Evolutionary conservation across 1,284 basidiomycete species (phyloP).

Genomic region (Cutaneotrichosporon sp.): DNA sequence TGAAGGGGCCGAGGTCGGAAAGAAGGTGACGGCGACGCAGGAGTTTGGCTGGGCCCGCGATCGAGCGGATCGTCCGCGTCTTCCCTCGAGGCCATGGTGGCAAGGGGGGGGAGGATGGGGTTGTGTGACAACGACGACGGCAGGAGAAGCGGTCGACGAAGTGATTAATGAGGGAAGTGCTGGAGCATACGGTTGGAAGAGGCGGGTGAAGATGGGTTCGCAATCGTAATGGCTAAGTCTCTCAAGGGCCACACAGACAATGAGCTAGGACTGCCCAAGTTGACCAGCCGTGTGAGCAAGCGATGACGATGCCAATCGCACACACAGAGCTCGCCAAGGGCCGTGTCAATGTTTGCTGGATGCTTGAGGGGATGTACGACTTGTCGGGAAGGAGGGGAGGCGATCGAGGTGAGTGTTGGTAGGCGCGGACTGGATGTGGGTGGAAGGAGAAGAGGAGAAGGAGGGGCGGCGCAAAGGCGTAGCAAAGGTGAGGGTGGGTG

Average conservation of each 20-base stretch:
- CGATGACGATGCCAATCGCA: neutral
- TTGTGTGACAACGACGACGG: neutral
- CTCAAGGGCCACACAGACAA: neutral
- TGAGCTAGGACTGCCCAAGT: neutral
- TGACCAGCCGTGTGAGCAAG: neutral
- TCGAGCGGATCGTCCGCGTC: slow-evolving; percentile 10
- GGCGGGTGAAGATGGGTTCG: neutral
- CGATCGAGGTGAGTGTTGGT: too few species aligned
- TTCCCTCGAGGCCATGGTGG: slow-evolving; percentile 5
- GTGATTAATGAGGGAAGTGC: neutral
- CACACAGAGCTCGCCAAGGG: neutral
- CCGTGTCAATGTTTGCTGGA: too few species aligned
- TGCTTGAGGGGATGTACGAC: too few species aligned
- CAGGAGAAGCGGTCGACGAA: neutral
- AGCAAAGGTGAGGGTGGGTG: neutral
- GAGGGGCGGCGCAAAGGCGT: neutral
- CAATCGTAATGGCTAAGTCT: neutral
- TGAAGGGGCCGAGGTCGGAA: neutral
- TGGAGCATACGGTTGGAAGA: neutral
- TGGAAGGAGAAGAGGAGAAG: too few species aligned
- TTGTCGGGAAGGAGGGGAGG: too few species aligned
- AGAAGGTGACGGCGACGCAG: neutral
- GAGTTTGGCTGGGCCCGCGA: neutral
- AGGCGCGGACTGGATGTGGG: too few species aligned
- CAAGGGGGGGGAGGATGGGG: neutral